Evolutionary conservation across 805 yeast species (phyloP), one percentile per base, ranked within the genome.

Genomic region (Schizosaccharomyces cryophilus): DNA sequence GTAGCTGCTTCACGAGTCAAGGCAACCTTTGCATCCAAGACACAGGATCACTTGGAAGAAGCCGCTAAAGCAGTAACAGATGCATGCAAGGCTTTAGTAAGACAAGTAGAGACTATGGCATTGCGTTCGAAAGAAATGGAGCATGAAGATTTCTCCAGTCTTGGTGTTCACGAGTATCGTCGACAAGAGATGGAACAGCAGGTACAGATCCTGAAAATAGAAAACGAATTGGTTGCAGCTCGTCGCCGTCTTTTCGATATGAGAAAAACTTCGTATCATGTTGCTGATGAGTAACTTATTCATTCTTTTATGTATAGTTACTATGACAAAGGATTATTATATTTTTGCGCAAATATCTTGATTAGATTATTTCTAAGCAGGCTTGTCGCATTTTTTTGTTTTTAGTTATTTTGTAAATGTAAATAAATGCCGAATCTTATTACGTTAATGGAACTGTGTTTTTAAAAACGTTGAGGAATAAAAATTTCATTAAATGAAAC

Each of bases 161-260:
- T 86, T 62, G 76, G 86, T 7, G 78, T 85, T 38, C 86, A 85
- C 69, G 95, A 87, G 70, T 87, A 85, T 66, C 85, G 84, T 71
- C 84, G 94, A 0, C 78, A 80, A 26, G 93, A 88, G 66, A 85
- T 87, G 95, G 95, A 87, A 68, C 95, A 87, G 70, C 96, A 87
- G 70, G 95, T 87, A 5, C 89, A 85, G 68, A 87, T 88, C 60
- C 75, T 87, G 71, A 85, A 85, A 70, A 74, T 87, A 62, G 95
- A 87, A 67, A 85, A 85, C 66, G 78, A 84, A 58, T 74, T 88
- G 66, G 73, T 73, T 58, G 70, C 78, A 24, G 93, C 95, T 0
- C 77, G 95, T 69, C 86, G 85, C 72, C 79, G 85, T 66, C 74
- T 87, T 64, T 93, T 94, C 35, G 94, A 85, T 65, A 87, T 88